Conservation (phyloP, 2,329 filamentous ascomycete species). For the Neurospora sp. region DNA sequence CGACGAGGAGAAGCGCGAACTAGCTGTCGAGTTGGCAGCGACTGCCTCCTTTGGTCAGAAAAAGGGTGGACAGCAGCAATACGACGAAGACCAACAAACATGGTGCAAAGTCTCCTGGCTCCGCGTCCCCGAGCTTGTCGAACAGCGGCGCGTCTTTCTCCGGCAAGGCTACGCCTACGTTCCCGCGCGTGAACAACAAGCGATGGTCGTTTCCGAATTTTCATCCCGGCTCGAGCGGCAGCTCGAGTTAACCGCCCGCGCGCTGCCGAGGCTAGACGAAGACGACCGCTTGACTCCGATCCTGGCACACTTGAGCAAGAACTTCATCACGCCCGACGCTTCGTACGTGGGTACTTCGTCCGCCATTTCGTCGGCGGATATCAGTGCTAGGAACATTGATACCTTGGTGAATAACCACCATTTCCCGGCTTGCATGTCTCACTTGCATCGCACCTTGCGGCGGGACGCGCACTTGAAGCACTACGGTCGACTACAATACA, state of each 20-base stretch:
- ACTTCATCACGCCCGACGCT: slow-evolving; percentile 86
- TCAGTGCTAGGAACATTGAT: slow-evolving; percentile 73
- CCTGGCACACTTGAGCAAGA: slow-evolving; percentile 76
- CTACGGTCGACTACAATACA: slow-evolving; percentile 87
- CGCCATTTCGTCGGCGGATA: slow-evolving; percentile 58
- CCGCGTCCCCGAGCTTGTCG: slow-evolving; percentile 80
- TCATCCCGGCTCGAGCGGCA: no score
- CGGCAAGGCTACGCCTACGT: slow-evolving; percentile 83
- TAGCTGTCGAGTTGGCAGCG: slow-evolving; percentile 52
- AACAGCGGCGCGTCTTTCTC: slow-evolving; percentile 66
- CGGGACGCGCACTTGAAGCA: slow-evolving; percentile 90
- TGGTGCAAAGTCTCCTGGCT: slow-evolving; percentile 99
- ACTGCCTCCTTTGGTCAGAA: slow-evolving; percentile 29
- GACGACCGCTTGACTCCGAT: slow-evolving; percentile 75
- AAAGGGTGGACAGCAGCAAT: slow-evolving; percentile 24
- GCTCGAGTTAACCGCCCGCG: slow-evolving; percentile 84
- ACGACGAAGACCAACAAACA: slow-evolving; percentile 59
- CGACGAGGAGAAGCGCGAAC: slow-evolving; percentile 64
- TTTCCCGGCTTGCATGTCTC: slow-evolving; percentile 90
- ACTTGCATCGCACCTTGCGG: slow-evolving; percentile 76
- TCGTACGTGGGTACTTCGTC: slow-evolving; percentile 60
- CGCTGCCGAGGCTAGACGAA: slow-evolving; percentile 85
- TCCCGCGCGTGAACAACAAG: slow-evolving; percentile 74
- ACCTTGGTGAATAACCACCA: slow-evolving; percentile 54
- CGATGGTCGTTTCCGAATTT: slow-evolving; percentile 85